Evolutionary conservation across 371 early-diverging fungal species (phyloP).

Genomic region (Saksenaea oblongispora): DNA sequence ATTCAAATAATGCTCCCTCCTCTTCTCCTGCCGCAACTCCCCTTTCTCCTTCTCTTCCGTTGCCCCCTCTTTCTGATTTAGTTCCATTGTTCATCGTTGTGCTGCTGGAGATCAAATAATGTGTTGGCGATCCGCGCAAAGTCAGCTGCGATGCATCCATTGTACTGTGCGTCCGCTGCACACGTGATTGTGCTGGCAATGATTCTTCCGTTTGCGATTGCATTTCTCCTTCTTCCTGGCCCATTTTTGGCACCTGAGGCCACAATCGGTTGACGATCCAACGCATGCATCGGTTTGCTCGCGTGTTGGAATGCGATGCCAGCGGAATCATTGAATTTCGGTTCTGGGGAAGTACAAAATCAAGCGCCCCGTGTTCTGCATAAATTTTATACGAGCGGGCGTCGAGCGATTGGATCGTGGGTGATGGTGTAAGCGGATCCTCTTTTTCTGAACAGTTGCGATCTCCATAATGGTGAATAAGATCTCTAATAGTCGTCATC

Average conservation of each 20-base stretch:
- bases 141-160: neutral
- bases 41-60: neutral
- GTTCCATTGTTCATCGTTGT: too few relatives aligned
- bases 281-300: neutral
- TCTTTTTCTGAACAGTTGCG: neutral
- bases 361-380: conserved; percentile 15
- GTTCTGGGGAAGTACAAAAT: conserved; percentile 9
- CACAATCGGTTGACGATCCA: conserved; percentile 11
- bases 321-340: neutral
- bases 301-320: neutral
- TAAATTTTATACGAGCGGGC: conserved; percentile 11
- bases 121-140: conserved; percentile 10
- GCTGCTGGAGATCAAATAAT: conserved; percentile 3
- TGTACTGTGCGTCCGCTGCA: neutral
- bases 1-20: neutral
- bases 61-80: neutral
- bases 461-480: conserved; percentile 15
- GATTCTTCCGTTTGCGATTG: neutral
- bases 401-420: neutral
- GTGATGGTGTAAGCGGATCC: neutral
- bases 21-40: neutral
- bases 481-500: conserved; percentile 3
- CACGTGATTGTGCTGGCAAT: neutral
- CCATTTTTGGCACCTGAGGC: neutral
- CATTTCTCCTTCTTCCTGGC: neutral